Evolutionary conservation across 2,329 filamentous ascomycete genomes (phyloP), one percentile per base, ranked within the genome.

Genomic region (Aspergillus sp.): DNA sequence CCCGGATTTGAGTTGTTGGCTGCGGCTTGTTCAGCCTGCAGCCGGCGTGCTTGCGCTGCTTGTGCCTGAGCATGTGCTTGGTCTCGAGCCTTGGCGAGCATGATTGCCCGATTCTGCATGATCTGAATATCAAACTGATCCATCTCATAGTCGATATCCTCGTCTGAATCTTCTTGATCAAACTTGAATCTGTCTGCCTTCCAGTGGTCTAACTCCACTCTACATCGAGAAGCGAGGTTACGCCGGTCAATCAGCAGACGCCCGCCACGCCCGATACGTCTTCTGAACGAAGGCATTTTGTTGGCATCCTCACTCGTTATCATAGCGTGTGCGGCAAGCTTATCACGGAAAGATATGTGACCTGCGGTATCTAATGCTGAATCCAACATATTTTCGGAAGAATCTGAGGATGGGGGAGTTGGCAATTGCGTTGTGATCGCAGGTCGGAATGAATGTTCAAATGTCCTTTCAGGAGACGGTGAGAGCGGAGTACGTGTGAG

Each of bases 171-270:
- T 66, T 96, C 90, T 24, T 88, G 87, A 69, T 96, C 91, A 76
- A 91, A 96, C 76, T 92, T 96, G 84, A 89, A 96, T 60, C 87
- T 84, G 70, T 93, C 90, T 56, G 82, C 76, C 50, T 80, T 82
- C 75, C 68, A 73, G 74, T 72, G 76, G 63, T 79, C 76, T 65
- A 74, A 65, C 17, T 76, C 70, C 74, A 78, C 58, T 79, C 77
- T 77, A 67, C 71, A 74, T 51, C 79, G 82, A 44, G 83, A 73
- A 61, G 79, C 82, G 70, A 91, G 79, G 56, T 88, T 87, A 65
- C 90, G 87, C 66, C 92, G 88, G 75, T 98, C 95, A 64, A 98
- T 91, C 84, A 92, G 91, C 64, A 96, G 75, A 40, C 93, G 87
- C 62, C 92, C 91, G 61, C 93, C 83, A 65, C 93, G 89, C 54